Evolutionary conservation across 805 yeast species (phyloP).

Genomic region (Zygosaccharomyces gambellarensis): DNA sequence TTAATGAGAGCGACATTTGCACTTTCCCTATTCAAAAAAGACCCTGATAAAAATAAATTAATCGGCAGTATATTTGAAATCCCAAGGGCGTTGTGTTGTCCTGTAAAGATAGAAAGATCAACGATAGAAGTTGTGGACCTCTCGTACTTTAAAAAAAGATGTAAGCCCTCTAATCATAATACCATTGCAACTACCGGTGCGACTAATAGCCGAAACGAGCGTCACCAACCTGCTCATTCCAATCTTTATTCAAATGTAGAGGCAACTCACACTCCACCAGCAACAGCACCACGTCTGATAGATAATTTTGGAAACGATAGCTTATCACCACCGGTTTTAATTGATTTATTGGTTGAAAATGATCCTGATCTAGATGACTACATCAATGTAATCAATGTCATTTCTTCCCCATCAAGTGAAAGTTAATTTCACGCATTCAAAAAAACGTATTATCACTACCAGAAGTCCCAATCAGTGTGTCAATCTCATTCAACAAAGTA

Average conservation of each 20-base stretch:
- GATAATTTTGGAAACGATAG: slow-evolving; percentile 1
- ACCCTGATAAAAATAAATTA: slow-evolving; percentile 11
- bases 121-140: slow-evolving; percentile 8
- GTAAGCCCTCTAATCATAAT: background rate
- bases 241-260: background rate
- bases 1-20: slow-evolving; percentile 16
- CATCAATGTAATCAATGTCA: background rate
- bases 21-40: slow-evolving; percentile 16
- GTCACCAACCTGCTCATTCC: background rate
- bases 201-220: background rate
- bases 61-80: slow-evolving; percentile 18
- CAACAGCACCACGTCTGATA: background rate
- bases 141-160: background rate
- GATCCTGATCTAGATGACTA: slow-evolving; percentile 10
- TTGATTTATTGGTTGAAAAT: slow-evolving; percentile 10
- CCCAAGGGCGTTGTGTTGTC: slow-evolving; percentile 12
- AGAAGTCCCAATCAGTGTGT: slow-evolving; percentile 22
- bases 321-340: slow-evolving; percentile 8
- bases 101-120: background rate
- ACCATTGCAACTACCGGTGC: background rate
- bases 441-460: background rate
- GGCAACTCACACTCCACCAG: background rate
- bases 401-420: background rate
- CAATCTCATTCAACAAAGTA: slow-evolving; percentile 30
- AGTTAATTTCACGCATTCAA: background rate